A percentile compares a stretch with the other conserved stretches of the same genome.
Conservation (phyloP, 306 rosid species). For the Cucumis hystrix region DNA sequence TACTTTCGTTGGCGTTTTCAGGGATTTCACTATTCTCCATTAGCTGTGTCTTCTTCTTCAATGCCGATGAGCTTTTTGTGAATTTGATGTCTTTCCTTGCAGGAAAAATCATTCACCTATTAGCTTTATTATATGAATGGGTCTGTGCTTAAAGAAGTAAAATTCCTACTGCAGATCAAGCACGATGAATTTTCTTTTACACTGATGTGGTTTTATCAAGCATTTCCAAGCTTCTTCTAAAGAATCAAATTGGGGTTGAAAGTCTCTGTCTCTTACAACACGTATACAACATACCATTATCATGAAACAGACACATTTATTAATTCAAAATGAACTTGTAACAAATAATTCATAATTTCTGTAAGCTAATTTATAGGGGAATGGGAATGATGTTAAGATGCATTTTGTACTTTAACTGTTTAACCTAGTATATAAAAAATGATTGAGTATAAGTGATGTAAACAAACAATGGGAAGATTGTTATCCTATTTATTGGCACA, state of each 20-base stretch:
- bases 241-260: slow-evolving; percentile 22
- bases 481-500: too few species aligned
- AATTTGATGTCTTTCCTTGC: too few species aligned
- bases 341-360: background rate
- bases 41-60: background rate
- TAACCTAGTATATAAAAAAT: background rate
- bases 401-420: background rate
- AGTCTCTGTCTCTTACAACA: slow-evolving; percentile 22
- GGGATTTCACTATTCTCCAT: slow-evolving; percentile 76
- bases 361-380: background rate
- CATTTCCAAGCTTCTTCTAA: slow-evolving; percentile 7
- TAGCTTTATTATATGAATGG: too few species aligned
- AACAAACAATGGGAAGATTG: background rate
- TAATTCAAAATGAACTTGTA: too few species aligned
- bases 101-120: too few species aligned
- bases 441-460: background rate
- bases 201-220: too few species aligned
- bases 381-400: background rate
- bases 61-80: background rate
- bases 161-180: too few species aligned
- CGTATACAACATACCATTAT: too few species aligned
- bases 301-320: background rate
- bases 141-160: too few species aligned
- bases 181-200: too few species aligned
- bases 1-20: slow-evolving; percentile 82